phyloP scores from a whole-genome alignment of 148 eudicot genomes.

The Agrostemma githago region DNA sequence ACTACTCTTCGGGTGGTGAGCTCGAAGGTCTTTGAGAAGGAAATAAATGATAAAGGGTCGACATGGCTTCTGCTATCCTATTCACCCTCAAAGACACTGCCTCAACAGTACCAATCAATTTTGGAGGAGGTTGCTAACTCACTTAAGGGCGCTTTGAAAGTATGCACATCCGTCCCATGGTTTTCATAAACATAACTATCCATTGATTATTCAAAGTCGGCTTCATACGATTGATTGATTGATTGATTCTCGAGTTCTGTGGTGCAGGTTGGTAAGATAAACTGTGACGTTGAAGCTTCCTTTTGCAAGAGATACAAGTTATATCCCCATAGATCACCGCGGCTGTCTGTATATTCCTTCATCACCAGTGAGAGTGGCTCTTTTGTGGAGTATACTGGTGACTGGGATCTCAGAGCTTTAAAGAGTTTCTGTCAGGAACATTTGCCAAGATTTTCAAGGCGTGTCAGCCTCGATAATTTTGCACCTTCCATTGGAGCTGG shows the following conservation, averaged over 20 bases:
- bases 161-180: conserved; percentile 17
- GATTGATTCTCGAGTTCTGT: conserved; percentile 10
- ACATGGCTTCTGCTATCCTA: conserved; percentile 72
- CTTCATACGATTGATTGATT: neutral
- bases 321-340: conserved; percentile 55
- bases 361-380: conserved; percentile 52
- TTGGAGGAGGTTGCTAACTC: conserved; percentile 55
- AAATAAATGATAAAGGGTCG: conserved; percentile 62
- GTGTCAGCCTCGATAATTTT: conserved; percentile 40
- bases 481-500: conserved; percentile 35
- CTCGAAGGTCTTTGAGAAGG: conserved; percentile 58
- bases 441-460: conserved; percentile 72
- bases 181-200: neutral
- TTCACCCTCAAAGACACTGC: conserved; percentile 37
- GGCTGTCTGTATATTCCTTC: conserved; percentile 62
- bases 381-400: conserved; percentile 78
- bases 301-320: conserved; percentile 63
- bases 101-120: conserved; percentile 49
- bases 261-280: conserved; percentile 69
- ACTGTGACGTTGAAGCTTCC: conserved; percentile 62
- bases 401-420: conserved; percentile 47
- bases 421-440: conserved; percentile 77
- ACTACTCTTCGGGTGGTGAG: conserved; percentile 41
- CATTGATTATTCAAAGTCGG: neutral
- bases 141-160: conserved; percentile 76